Evolutionary conservation across 2,329 filamentous ascomycete species (phyloP).

Genomic region (Pleoardoris graminearum): DNA sequence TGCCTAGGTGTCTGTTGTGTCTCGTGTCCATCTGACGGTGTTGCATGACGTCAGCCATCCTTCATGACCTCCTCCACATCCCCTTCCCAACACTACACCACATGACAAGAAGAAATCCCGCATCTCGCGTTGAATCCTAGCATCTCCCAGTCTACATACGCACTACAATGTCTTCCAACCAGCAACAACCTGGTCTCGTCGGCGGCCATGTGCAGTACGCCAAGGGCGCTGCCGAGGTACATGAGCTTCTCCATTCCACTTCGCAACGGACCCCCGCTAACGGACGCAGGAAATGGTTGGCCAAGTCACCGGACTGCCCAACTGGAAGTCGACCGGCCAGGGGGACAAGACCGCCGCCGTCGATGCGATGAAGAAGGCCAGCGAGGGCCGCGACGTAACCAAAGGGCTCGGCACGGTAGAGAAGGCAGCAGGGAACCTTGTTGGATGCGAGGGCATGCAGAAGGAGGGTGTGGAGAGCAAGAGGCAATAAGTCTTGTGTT

Average conservation of each 20-base stretch:
- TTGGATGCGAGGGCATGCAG: conserved; percentile 72
- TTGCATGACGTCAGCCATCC: no score
- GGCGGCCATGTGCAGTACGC: conserved; percentile 68
- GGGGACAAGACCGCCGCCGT: conserved; percentile 66
- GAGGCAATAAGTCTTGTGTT: conserved; percentile 22
- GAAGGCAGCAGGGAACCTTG: conserved; percentile 64
- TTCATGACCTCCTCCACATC: no score
- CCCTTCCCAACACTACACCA: no score
- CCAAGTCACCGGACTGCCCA: conserved; percentile 61
- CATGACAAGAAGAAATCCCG: no score
- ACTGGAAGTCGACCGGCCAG: conserved; percentile 67
- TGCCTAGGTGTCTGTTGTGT: no score
- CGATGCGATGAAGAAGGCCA: conserved; percentile 64
- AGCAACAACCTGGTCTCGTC: conserved; percentile 61
- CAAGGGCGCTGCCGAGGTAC: conserved; percentile 68
- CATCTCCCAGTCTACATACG: no score
- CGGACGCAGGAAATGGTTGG: conserved; percentile 60
- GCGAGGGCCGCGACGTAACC: conserved; percentile 57
- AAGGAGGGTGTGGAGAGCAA: conserved; percentile 42
- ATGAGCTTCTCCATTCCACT: conserved; percentile 14
- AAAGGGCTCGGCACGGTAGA: conserved; percentile 66
- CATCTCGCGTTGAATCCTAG: no score
- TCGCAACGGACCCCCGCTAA: background rate
- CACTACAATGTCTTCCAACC: conserved; percentile 24
- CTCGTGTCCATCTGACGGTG: no score